Base-by-base conservation (phyloP, 345 rosid genomes). In the Combretum micranthum region DNA sequence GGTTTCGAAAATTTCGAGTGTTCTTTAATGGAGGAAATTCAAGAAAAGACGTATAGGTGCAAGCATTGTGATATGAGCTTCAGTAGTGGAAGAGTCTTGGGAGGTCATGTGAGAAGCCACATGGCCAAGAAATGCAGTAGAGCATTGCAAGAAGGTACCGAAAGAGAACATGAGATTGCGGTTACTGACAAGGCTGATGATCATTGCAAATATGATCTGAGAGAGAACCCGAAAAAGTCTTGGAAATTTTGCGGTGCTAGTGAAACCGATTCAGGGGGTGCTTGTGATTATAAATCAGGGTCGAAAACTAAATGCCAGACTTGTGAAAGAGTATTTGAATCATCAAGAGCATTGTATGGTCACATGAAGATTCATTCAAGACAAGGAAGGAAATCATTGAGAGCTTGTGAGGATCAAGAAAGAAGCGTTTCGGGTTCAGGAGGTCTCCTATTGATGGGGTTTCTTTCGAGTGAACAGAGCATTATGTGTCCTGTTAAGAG, bases 211-310 rank as follows among this genome's bases (percentile, higher is more conserved):
- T 80, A 84, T 60, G 71, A 64, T 17, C 74, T 84, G 16, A 76
- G 90, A 69, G 80, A 79, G 48, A 76, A 84, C 47, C 90, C 90
- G 22, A 86, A 80, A 71, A 84, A 83, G 72, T 79, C 88, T 58
- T 78, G 71, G 71, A 79, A 71, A 68, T 77, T 68, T 55, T 74
- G 78, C 19, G 64, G 63, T 17, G 66, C 51, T 14, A 69, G 18
- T 52, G 56, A 44, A 12, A 25, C 50, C 44, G 18, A 55, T 32
- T 19, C 64, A 39, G 21, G 12, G 25, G 57, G 58, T 63, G 68
- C 39, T 32, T 32, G 39, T 32, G 39, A 11, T 4, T 1, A 32
- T 32, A n/a, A n/a, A n/a, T 32, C 10, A 32, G 9, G 39, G 10
- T 32, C 9, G 39, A 32, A 72, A 47, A 32, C 15, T 26, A 32